A percentile compares a stretch with the other conserved stretches of the same genome.
Conservation (phyloP, 768 basidiomycete species). For the Clathrus columnatus region DNA sequence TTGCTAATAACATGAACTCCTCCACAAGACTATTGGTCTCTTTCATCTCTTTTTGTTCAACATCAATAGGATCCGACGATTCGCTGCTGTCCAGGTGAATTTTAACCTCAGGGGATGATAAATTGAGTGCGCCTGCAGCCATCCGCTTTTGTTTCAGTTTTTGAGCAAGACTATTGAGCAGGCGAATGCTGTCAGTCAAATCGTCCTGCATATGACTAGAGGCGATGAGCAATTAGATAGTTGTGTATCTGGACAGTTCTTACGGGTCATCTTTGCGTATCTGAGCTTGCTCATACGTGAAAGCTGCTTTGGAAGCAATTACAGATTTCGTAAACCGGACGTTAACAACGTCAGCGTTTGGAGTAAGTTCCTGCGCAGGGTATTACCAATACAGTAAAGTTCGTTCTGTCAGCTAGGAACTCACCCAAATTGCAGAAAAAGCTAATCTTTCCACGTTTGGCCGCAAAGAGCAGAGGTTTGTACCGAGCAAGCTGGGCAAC, state of each 20-base stretch:
- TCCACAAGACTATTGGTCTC: conserved; percentile 97
- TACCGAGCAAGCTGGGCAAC: conserved; percentile 88
- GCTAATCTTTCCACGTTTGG: conserved; percentile 91
- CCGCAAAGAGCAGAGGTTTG: conserved; percentile 88
- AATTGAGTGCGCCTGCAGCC: conserved; percentile 93
- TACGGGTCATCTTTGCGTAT: conserved; percentile 86
- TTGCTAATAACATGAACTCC: conserved; percentile 98
- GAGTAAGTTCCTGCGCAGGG: conserved; percentile 67
- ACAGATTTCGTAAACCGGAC: conserved; percentile 93
- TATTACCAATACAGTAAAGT: conserved; percentile 9
- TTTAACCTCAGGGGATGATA: conserved; percentile 97
- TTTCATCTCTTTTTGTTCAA: conserved; percentile 85
- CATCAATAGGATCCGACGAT: conserved; percentile 91
- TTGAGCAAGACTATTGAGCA: conserved; percentile 79
- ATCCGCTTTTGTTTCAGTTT: conserved; percentile 82
- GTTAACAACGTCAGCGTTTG: conserved; percentile 82
- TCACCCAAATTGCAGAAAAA: conserved; percentile 93
- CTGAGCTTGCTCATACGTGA: conserved; percentile 96
- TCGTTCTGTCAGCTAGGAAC: conserved; percentile 11
- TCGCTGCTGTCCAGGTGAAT: conserved; percentile 92
- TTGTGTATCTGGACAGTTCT: conserved; percentile 21
- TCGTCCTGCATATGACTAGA: conserved; percentile 67
- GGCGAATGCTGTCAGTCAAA: conserved; percentile 75
- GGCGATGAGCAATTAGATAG: neutral
- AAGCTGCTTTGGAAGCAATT: conserved; percentile 91